Evolutionary conservation across 2,329 filamentous ascomycete genomes (phyloP), one percentile per base, ranked within the genome.

Genomic region (Trichoderma sp.): DNA sequence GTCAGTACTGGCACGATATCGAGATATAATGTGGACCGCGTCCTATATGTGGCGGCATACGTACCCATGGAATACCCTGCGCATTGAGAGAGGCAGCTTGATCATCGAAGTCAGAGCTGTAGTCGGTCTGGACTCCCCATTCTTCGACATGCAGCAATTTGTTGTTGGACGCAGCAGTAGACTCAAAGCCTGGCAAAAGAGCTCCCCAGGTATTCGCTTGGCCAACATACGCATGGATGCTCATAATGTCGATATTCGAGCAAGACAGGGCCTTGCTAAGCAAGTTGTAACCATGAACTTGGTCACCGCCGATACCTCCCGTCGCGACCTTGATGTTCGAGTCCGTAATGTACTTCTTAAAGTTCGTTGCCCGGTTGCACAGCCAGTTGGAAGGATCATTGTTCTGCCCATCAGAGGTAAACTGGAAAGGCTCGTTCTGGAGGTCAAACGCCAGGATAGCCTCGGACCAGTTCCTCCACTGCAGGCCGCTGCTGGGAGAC

Each of bases 361-460:
- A 56, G 45, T 66, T 57, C 21, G 45, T 68, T 15, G 75, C 73
- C 15, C 73, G 71, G 48, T 71, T 71, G 69, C 75, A 77, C n/a
- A 72, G 66, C 74, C 74, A 77, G 63, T 52, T 66, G 6, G 41
- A 47, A 19, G 64, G 59, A 24, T 63, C 51, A 5, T 34, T 21
- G 45, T 57, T 55, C 5, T 43, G 26, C 19, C 64, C 52, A 24
- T 63, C 60, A 7, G 17, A 30, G 34, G 59, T 56, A 12, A 64
- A 57, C 28, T 63, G 30, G 50, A 75, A 73, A 28, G 74, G 73
- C 67, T 76, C 75, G 61, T 76, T 76, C 70, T 76, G 73, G 3
- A 76, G 63, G 63, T 76, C 73, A 63, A 76, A 76, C 24, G 71
- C 73, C 63, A 75, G 66, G 64, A 76, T 76, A 50, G 71, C 74